A percentile compares a stretch with the other conserved stretches of the same genome.
Evolutionary conservation across 208 protist species (phyloP).

Genomic region (Acanthamoeba lenticulata): DNA sequence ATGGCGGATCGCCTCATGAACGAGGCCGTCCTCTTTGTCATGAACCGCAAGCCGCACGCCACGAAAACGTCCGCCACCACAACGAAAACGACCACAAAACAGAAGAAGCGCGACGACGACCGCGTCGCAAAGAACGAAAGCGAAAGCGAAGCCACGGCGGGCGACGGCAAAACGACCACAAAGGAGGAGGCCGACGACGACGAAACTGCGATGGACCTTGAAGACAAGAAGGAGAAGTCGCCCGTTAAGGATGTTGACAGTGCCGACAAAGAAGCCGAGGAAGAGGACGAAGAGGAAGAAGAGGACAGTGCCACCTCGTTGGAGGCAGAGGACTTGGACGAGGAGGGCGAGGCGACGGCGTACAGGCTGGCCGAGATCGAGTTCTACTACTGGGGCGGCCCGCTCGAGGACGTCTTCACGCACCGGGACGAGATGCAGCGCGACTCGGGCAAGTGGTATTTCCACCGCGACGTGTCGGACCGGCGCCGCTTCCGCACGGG

Average conservation of each 20-base stretch:
- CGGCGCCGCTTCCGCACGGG: background rate
- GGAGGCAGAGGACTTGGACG: background rate
- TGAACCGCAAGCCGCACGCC: background rate
- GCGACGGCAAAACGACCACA: background rate
- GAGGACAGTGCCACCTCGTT: no score
- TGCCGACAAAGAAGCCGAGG: background rate
- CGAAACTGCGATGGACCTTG: background rate
- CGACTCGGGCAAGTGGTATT: constrained; percentile 22
- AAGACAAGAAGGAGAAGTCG: background rate
- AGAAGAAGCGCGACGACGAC: background rate
- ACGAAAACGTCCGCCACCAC: background rate
- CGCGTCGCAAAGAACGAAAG: background rate
- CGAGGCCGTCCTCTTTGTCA: background rate
- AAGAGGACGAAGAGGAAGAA: background rate
- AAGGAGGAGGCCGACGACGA: background rate
- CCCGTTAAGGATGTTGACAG: background rate
- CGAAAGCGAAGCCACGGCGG: background rate
- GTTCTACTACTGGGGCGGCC: constrained; percentile 51
- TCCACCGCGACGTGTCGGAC: constrained; percentile 47
- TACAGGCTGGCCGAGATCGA: constrained; percentile 61
- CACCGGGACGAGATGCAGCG: constrained; percentile 44
- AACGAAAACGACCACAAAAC: background rate
- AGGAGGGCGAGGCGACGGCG: background rate
- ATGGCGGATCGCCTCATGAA: constrained; percentile 63
- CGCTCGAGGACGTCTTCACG: constrained; percentile 63